Evolutionary conservation across 2,329 filamentous ascomycete genomes (phyloP), one percentile per base, ranked within the genome.

Genomic region (Botryosphaeria agaves): DNA sequence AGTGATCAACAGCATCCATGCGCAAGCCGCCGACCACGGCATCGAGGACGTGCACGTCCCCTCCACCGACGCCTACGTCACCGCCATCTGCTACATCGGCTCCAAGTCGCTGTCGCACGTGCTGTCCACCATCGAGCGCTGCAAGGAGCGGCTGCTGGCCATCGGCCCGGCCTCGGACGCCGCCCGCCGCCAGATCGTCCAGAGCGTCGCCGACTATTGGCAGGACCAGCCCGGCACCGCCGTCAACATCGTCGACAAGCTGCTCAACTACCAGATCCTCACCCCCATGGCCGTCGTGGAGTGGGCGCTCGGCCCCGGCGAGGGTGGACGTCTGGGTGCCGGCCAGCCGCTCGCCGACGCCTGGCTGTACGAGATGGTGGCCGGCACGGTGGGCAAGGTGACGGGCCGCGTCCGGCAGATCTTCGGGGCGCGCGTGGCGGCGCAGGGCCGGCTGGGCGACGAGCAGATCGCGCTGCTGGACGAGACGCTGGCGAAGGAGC

Each of bases 71-170:
- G 84, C 84, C 24, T 92, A 93, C 47, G 76, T 93, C 47, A 98
- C 87, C 1, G 76, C 82, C 14, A 85, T 98, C 41, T 89, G 87
- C 59, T 89, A 75, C 56, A 76, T 94, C 29, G 89, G 89, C 26
- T 85, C 82, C 39, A 98, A 98, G 56, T 94, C 87, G 0, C 70
- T 98, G 18, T 94, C 85, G 8, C 89, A 98, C 52, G 83, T 94
- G 3, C 70, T 98, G 11, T 91, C 85, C 6, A 92, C 81, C 51
- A 93, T 98, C 40, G 89, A 98, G 54, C 78, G 89, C 34, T 87
- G 79, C 56, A 93, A 93, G 56, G 81, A 87, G 32, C 75, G 84
- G 18, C 72, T 98, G 1, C 62, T 93, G 2, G 74, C 79, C 34
- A 75, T 87, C 21, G 83, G 82, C 1, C 65, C 75, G 1, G 66